Evolutionary conservation across 1,284 basidiomycete species (phyloP).

Genomic region (Lignosus rhinocerotis): DNA sequence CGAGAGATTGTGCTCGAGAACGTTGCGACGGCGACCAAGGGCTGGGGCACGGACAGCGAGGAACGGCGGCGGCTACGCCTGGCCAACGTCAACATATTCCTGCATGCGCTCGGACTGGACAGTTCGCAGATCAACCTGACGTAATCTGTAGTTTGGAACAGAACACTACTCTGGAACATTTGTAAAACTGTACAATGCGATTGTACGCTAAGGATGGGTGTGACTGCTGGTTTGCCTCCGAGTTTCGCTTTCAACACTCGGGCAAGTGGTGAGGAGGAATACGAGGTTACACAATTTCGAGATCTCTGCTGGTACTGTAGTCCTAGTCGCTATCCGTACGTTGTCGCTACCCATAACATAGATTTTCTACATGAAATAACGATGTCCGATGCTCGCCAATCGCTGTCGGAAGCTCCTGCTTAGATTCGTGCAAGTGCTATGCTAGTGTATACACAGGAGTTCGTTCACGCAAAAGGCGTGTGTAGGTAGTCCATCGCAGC

Average conservation of each 20-base stretch:
- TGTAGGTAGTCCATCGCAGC: constrained; percentile 19
- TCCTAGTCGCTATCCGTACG: constrained; percentile 12
- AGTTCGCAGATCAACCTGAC: constrained; percentile 69
- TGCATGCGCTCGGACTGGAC: constrained; percentile 84
- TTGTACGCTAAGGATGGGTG: constrained; percentile 8
- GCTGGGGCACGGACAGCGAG: constrained; percentile 62
- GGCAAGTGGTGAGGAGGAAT: background rate
- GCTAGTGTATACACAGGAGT: constrained; percentile 34
- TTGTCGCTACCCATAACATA: constrained; percentile 1
- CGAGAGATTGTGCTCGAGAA: constrained; percentile 93
- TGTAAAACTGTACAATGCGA: background rate
- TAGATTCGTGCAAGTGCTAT: background rate
- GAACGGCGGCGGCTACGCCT: constrained; percentile 68
- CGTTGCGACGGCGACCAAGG: constrained; percentile 76
- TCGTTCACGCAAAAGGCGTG: constrained; percentile 35
- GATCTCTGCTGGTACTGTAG: constrained; percentile 8
- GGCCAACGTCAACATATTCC: constrained; percentile 83
- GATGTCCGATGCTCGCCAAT: constrained; percentile 8
- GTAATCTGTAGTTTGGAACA: constrained; percentile 39
- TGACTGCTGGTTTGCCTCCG: background rate
- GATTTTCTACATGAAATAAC: background rate
- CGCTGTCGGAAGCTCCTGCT: background rate
- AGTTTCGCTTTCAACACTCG: background rate
- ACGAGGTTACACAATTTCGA: background rate
- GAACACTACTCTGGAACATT: background rate